Evolutionary conservation across 2,329 filamentous ascomycete genomes (phyloP).

Genomic region (Apiospora koreana): DNA sequence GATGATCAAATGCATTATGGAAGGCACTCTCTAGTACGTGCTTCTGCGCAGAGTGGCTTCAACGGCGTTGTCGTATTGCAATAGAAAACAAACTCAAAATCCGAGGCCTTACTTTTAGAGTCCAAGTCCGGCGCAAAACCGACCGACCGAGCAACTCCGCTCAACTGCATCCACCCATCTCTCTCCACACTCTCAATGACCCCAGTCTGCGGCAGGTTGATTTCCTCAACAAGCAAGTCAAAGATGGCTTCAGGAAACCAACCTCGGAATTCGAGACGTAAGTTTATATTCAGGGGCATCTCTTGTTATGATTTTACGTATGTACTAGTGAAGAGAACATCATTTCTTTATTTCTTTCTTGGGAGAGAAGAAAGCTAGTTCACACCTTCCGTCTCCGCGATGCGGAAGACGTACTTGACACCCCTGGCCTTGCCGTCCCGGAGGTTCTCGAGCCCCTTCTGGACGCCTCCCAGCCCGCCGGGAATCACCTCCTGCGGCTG

Average conservation of each 20-base stretch:
- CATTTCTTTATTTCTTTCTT: background rate
- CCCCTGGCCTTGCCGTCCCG: constrained; percentile 40
- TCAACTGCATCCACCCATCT: background rate
- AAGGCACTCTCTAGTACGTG: background rate
- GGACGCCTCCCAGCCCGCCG: constrained; percentile 35
- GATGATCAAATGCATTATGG: background rate
- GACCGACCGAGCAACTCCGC: background rate
- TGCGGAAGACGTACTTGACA: constrained; percentile 45
- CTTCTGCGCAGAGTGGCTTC: background rate
- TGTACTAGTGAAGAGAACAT: background rate
- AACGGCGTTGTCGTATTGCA: background rate
- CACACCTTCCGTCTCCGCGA: constrained; percentile 30
- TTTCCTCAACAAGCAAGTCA: background rate
- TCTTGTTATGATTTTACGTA: background rate
- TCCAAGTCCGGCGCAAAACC: background rate
- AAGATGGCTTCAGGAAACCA: background rate
- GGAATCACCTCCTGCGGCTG: constrained; percentile 38
- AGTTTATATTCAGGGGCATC: background rate
- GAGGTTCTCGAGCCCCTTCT: constrained; percentile 36
- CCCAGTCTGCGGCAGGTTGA: background rate
- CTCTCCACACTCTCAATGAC: background rate
- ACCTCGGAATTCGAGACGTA: background rate
- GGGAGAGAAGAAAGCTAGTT: background rate
- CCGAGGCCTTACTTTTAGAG: background rate
- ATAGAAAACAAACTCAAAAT: background rate